A percentile compares a stretch with the other conserved stretches of the same genome.
phyloP scores from a whole-genome alignment of 495 filamentous ascomycete genomes.

The Lentithecium fluviatile region DNA sequence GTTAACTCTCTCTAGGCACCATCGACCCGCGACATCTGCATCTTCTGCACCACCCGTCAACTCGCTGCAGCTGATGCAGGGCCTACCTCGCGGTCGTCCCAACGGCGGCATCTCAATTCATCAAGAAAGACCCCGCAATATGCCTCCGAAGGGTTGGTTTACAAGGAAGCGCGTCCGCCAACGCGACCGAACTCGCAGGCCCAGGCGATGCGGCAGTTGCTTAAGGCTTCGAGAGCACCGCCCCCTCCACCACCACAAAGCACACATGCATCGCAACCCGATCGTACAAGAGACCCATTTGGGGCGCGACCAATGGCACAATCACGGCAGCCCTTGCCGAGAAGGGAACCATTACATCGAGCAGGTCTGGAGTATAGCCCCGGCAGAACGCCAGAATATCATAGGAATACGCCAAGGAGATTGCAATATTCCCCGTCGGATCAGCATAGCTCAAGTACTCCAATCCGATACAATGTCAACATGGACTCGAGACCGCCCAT shows the following conservation, averaged over 20 bases:
- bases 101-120: constrained; percentile 34
- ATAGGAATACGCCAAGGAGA: too few species aligned
- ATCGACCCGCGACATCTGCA: constrained; percentile 39
- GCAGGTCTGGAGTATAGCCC: background rate
- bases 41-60: constrained; percentile 39
- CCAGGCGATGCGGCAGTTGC: background rate
- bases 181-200: background rate
- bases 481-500: constrained; percentile 19
- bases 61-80: constrained; percentile 4
- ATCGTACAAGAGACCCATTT: background rate
- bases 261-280: background rate
- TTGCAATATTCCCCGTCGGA: background rate
- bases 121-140: constrained; percentile 31
- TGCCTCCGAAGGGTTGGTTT: constrained; percentile 23
- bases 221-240: background rate
- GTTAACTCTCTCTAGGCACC: constrained; percentile 27
- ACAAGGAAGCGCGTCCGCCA: constrained; percentile 20
- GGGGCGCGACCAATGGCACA: too few species aligned
- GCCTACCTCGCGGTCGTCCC: background rate
- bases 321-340: too few species aligned
- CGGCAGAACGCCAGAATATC: background rate
- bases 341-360: background rate
- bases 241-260: background rate
- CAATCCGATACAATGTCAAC: constrained; percentile 16
- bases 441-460: background rate